phyloP scores from a whole-genome alignment of 225 moss, liverwort and hornwort species.

The Climacium dendroides region DNA sequence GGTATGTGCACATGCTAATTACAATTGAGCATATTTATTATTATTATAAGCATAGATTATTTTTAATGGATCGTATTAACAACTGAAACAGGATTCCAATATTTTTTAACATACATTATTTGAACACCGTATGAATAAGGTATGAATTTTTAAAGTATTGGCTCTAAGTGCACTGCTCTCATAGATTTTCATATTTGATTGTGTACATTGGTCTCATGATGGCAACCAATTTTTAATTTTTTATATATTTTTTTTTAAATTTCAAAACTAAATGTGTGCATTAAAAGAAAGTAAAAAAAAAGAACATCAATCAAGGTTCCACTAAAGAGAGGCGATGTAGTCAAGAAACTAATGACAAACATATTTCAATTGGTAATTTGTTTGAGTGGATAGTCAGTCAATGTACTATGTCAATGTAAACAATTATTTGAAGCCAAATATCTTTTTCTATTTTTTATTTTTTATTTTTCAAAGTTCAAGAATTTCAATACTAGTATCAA shows the following conservation, averaged over 20 bases:
- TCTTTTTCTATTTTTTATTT: neutral
- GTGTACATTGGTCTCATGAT: neutral
- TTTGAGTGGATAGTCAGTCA: too few relatives aligned
- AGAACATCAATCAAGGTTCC: accelerated
- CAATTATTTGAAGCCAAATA: neutral
- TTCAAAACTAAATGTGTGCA: too few relatives aligned
- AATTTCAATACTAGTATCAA: neutral
- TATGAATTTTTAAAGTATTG: neutral
- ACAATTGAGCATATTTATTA: neutral
- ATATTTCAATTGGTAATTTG: too few relatives aligned
- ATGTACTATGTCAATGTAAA: too few relatives aligned
- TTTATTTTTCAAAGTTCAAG: neutral
- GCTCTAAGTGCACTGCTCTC: accelerated
- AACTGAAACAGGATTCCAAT: neutral
- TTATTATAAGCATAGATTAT: neutral
- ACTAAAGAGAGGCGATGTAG: accelerated
- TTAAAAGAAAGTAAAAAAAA: neutral
- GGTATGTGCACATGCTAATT: neutral
- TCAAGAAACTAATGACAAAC: too few relatives aligned
- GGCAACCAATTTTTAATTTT: too few relatives aligned
- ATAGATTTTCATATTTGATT: neutral
- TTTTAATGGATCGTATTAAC: neutral
- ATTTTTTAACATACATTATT: neutral
- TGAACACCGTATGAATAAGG: too few relatives aligned
- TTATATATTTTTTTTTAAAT: too few relatives aligned